phyloP scores from a whole-genome alignment of 768 basidiomycete species.

The Boletus subparvulus region DNA sequence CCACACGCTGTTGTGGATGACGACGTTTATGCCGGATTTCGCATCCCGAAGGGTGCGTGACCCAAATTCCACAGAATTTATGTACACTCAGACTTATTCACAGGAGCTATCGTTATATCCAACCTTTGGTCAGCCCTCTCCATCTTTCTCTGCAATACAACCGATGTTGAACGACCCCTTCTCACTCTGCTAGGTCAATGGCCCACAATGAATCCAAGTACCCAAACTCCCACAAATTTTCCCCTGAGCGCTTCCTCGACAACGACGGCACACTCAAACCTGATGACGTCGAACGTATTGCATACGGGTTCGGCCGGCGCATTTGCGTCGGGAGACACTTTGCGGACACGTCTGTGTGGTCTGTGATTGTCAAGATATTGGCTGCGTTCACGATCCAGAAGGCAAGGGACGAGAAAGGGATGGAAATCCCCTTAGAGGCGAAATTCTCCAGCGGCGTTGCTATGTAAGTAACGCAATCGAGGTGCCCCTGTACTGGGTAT shows the following conservation, averaged over 20 bases:
- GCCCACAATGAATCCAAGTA: constrained; percentile 32
- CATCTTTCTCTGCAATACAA: neutral
- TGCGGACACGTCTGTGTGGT: constrained; percentile 26
- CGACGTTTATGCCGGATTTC: constrained; percentile 45
- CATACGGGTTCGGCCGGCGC: constrained; percentile 31
- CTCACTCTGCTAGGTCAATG: constrained; percentile 21
- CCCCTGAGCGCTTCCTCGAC: constrained; percentile 42
- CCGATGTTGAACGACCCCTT: neutral
- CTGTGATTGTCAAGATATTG: constrained; percentile 18
- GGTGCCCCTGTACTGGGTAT: neutral
- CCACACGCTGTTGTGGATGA: constrained; percentile 38
- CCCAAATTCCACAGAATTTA: neutral
- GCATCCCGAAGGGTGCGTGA: constrained; percentile 45
- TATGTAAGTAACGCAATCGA: constrained; percentile 9
- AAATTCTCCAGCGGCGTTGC: constrained; percentile 1
- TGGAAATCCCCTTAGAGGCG: constrained; percentile 19
- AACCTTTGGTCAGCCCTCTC: constrained; percentile 19
- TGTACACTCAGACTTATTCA: neutral
- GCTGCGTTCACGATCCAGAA: constrained; percentile 18
- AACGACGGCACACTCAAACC: constrained; percentile 18
- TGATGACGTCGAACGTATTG: constrained; percentile 9
- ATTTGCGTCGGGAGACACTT: constrained; percentile 31
- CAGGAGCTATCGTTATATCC: constrained; percentile 17
- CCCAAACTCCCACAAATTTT: constrained; percentile 37
- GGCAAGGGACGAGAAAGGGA: constrained; percentile 18